A percentile compares a stretch with the other conserved stretches of the same genome.
Evolutionary conservation across 768 basidiomycete genomes (phyloP).

Genomic region (Pleurotus djamor): DNA sequence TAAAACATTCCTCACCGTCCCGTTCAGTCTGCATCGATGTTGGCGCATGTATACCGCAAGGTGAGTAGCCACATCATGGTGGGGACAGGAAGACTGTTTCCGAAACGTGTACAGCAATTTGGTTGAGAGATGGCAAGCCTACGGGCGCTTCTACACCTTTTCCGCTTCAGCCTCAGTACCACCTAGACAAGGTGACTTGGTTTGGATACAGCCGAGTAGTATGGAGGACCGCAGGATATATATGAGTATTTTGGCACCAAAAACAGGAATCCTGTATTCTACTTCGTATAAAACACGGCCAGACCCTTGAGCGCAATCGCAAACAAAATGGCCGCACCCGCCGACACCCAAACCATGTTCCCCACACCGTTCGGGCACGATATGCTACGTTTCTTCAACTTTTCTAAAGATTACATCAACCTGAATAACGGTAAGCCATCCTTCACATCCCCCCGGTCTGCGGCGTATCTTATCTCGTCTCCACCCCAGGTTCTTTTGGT

Average conservation of each 20-base stretch:
- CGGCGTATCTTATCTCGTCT: neutral
- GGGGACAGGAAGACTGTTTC: no score
- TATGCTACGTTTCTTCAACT: constrained; percentile 49
- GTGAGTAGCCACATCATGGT: no score
- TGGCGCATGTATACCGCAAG: no score
- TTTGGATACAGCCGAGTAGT: neutral
- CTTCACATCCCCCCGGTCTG: neutral
- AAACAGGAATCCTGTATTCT: constrained; percentile 1
- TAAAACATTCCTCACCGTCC: neutral
- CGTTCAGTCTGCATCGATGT: no score
- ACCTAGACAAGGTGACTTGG: no score
- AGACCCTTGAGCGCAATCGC: neutral
- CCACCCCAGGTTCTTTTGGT: constrained; percentile 53
- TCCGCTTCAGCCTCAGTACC: no score
- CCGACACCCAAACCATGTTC: neutral
- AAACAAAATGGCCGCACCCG: no score
- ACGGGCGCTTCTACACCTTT: no score
- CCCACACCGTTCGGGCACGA: constrained; percentile 47
- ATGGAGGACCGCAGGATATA: neutral
- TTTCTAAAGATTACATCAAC: constrained; percentile 60
- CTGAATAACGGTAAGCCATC: constrained; percentile 56
- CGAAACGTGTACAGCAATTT: no score
- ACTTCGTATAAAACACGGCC: neutral
- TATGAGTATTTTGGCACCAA: neutral
- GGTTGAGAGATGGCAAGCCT: no score